Conservation (phyloP, 768 basidiomycete genomes). For the Calocybe indica region DNA sequence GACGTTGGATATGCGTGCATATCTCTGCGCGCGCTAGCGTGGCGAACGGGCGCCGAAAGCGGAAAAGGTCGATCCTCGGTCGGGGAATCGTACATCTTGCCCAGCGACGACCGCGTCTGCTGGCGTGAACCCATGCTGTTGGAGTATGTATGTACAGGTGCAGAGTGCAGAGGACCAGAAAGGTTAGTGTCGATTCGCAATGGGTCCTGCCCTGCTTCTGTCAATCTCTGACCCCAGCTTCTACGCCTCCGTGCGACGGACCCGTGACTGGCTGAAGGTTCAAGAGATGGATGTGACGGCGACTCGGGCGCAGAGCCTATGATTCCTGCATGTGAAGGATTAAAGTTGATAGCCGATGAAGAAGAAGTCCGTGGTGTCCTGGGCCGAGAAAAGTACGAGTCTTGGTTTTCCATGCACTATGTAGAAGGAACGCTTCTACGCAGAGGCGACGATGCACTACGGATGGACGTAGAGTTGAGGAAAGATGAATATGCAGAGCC, state of each 20-base stretch:
- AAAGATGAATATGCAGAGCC: neutral
- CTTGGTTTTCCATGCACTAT: constrained; percentile 27
- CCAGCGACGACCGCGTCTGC: too few relatives aligned
- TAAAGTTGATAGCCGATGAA: constrained; percentile 52
- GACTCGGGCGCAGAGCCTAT: constrained; percentile 41
- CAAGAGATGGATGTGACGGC: constrained; percentile 34
- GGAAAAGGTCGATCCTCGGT: constrained; percentile 28
- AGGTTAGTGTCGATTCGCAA: constrained; percentile 30
- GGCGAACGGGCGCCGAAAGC: constrained; percentile 28
- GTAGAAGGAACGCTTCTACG: constrained; percentile 9
- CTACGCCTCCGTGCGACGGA: constrained; percentile 45
- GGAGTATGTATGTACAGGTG: neutral
- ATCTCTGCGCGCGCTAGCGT: constrained; percentile 17
- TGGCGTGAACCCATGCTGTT: too few relatives aligned
- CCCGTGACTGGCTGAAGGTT: constrained; percentile 38
- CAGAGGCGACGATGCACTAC: constrained; percentile 5
- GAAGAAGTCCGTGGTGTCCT: constrained; percentile 35
- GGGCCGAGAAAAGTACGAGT: constrained; percentile 24
- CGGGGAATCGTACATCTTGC: constrained; percentile 16
- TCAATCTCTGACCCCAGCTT: constrained; percentile 48
- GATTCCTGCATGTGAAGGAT: constrained; percentile 39
- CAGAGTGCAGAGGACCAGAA: constrained; percentile 13
- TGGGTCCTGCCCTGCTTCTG: constrained; percentile 42
- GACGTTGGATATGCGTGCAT: constrained; percentile 33
- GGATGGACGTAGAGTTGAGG: constrained; percentile 2